phyloP scores from a whole-genome alignment of 2,329 filamentous ascomycete species.

The Pseudocercospora eumusae region DNA sequence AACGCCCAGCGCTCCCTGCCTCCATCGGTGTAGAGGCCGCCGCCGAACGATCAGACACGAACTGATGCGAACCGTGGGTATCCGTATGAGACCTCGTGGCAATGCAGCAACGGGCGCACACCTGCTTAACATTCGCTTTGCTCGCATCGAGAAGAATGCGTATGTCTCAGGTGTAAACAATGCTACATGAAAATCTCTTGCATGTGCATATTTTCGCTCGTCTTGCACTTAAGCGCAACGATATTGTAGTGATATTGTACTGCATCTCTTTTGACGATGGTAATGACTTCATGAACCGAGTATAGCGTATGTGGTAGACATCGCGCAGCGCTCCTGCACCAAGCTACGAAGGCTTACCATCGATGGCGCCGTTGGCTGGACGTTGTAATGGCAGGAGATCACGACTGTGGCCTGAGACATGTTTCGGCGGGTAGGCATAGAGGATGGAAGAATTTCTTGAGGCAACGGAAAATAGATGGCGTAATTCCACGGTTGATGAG shows the following conservation, averaged over 20 bases:
- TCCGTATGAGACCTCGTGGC: background rate
- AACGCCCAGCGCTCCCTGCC: background rate
- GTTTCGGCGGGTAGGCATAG: background rate
- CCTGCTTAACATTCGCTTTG: background rate
- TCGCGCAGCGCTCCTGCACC: too few relatives aligned
- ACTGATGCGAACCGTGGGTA: background rate
- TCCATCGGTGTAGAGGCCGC: background rate
- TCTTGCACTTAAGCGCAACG: background rate
- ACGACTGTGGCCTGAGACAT: slow-evolving; percentile 1
- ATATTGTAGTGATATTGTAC: too few relatives aligned
- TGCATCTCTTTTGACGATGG: too few relatives aligned
- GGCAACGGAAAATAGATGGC: slow-evolving; percentile 9
- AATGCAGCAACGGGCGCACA: background rate
- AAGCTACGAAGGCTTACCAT: too few relatives aligned
- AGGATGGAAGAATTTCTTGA: background rate
- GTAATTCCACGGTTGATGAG: slow-evolving; percentile 3
- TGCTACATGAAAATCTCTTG: background rate
- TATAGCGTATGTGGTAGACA: too few relatives aligned
- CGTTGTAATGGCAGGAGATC: background rate
- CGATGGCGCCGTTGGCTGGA: background rate
- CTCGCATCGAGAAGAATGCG: background rate
- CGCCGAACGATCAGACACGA: background rate
- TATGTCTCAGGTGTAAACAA: background rate
- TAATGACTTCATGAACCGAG: too few relatives aligned
- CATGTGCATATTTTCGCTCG: background rate